phyloP scores from a whole-genome alignment of 1,284 basidiomycete species.

The Tremellales sp. region DNA sequence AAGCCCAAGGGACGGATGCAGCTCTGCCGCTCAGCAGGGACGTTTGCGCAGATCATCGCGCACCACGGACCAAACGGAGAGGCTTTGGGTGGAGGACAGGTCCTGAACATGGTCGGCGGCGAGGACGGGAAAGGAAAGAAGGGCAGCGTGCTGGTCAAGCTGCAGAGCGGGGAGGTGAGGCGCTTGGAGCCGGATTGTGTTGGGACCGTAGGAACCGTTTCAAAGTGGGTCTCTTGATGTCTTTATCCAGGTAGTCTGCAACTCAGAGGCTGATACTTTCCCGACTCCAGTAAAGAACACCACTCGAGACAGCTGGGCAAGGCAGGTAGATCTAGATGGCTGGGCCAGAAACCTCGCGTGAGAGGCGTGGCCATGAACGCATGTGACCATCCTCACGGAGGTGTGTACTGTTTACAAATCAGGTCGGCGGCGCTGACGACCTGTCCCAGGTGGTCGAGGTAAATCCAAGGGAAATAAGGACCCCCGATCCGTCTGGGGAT shows the following conservation, averaged over 20 bases:
- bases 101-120: constrained; percentile 35
- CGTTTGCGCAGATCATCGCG: constrained; percentile 74
- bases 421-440: too few relatives aligned
- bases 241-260: neutral
- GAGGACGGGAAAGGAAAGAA: constrained; percentile 22
- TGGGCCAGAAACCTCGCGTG: constrained; percentile 80
- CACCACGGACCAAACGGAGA: constrained; percentile 55
- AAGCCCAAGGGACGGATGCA: constrained; percentile 71
- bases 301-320: constrained; percentile 82
- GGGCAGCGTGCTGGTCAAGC: constrained; percentile 62
- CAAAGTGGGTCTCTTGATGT: constrained; percentile 59
- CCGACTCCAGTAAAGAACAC: constrained; percentile 66
- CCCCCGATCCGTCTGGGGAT: constrained; percentile 85
- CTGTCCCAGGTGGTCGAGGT: constrained; percentile 65
- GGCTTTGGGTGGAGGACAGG: constrained; percentile 39
- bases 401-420: too few relatives aligned
- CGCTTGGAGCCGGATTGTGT: constrained; percentile 76
- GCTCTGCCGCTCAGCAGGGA: constrained; percentile 85
- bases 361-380: constrained; percentile 99
- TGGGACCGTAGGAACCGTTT: constrained; percentile 87
- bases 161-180: constrained; percentile 91
- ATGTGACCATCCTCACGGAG: constrained; percentile 94
- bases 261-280: neutral
- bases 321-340: constrained; percentile 84
- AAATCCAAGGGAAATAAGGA: constrained; percentile 96